Base-by-base conservation (phyloP, 2,329 filamentous ascomycete species). In the Diaporthe caulivora region DNA sequence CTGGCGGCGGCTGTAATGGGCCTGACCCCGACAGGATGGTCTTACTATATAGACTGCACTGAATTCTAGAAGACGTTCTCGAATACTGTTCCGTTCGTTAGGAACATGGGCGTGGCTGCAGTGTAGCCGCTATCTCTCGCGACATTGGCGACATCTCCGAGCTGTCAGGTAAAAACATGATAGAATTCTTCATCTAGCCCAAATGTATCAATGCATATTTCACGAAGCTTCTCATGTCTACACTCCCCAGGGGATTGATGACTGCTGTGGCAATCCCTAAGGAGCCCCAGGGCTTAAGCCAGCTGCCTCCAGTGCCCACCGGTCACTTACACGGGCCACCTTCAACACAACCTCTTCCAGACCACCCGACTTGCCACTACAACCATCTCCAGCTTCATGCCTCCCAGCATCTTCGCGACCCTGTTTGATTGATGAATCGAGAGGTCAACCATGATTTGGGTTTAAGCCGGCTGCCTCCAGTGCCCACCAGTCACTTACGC, bases 391-490 rank as follows among this genome's bases (percentile, higher is more conserved):
- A 99, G 82, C 89, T 98, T 99, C 96, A 98, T 98, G 15, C 97
- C 97, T 10, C 74, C 68, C 82, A 98, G 87, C 76, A 92, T 92
- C 89, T 98, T 92, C 78, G 95, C 94, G 71, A 99, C 97, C 82
- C 91, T 92, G 87, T 98, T 83, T 76, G 92, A 93, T 88, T 98
- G 95, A 78, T 72, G 77, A 78, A 83, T 78, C 72, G 94, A 97
- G 80, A 99, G 84, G 83, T 99, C 97, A 77, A 98, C 87, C 97
- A 99, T 99, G 77, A 99, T 99, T 89, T 99, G 47, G 47, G 10
- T 21, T 24, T 11, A 49, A 24, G 24, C n/a, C n/a, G 18, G n/a
- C 37, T 24, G 47, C 47, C 21, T 21, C 24, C 47, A 24, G 47
- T 11, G 44, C 21, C 47, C n/a, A 24, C 11, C n/a, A 11, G 47